Base-by-base conservation (phyloP, 306 rosid genomes). In the Inga oerstediana region DNA sequence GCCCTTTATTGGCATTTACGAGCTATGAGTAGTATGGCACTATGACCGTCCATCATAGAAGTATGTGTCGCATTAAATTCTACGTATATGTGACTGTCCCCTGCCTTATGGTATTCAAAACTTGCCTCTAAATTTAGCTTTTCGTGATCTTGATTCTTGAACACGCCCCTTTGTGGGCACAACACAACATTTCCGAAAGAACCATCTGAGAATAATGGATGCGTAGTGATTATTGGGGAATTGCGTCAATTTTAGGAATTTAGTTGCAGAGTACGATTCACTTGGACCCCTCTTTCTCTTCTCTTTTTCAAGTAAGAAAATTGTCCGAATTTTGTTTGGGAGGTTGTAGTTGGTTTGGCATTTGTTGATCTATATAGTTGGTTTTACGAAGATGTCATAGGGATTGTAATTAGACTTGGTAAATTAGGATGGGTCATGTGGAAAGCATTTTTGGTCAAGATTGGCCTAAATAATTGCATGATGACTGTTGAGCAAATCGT, bases 1-100 rank as follows among this genome's bases (percentile, higher is more conserved):
- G 99, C 93, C 99, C 43, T 94, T 79, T 59, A 19, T 96, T 64
- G 99, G 98, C 80, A 77, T 91, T 67, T 92, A 88, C 71, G 68
- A 24, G 68, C 37, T 62, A 62, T 59, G 65, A 54, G 20, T 12
- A 20, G 1, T 10, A 49, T 49, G 54, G 14, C 19, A 65, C 27
- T 73, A 45, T 85, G 59, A 83, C 74, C 2, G 68, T 71, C 65
- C 67, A 45, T 73, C 67, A 20, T 73, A 32, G 56, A 32, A 41
- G 16, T 69, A 51, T n/a, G 75, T 4, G 4, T 43, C 35, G 8
- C 52, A 69, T 41, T 64, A 27, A 64, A 64, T 41, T 62, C 34
- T 4, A 5, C 10, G 66, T 13, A 3, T 1, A 59, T 19, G 1
- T 7, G 7, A 37, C 41, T 37, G 7, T 37, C 41, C 41, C 41